Conservation (phyloP, 148 eudicot species). For the Camellia granthamiana region DNA sequence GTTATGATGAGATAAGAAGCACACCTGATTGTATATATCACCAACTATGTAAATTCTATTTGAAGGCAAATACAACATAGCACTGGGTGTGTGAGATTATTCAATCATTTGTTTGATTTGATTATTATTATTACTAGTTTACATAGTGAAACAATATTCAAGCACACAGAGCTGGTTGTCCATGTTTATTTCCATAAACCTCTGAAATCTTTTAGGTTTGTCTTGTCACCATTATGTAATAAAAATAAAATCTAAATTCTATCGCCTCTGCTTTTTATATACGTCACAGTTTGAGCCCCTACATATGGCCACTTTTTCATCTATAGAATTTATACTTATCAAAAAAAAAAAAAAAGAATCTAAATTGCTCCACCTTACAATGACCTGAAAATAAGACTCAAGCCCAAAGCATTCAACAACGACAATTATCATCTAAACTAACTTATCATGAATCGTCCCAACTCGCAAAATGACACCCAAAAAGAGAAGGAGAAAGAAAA, state of each 20-base stretch:
- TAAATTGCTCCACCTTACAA: not conserved
- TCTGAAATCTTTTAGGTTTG: not conserved
- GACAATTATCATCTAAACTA: conserved; percentile 7
- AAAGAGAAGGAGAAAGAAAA: not conserved
- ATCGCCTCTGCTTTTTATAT: too few relatives aligned
- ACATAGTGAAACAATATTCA: not conserved
- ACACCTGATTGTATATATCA: not conserved
- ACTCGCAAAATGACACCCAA: not conserved
- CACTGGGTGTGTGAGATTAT: too few relatives aligned
- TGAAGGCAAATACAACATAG: too few relatives aligned
- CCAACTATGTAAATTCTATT: too few relatives aligned
- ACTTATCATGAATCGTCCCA: not conserved
- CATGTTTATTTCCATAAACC: not conserved
- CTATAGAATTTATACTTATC: too few relatives aligned
- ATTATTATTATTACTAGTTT: too few relatives aligned
- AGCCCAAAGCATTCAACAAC: not conserved
- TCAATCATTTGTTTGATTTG: too few relatives aligned
- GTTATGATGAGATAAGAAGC: not conserved
- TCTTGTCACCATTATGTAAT: not conserved
- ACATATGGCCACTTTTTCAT: too few relatives aligned
- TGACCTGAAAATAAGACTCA: not conserved
- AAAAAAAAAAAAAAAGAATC: too few relatives aligned
- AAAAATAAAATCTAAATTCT: not conserved
- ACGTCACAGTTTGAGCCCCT: too few relatives aligned
- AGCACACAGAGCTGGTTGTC: not conserved